phyloP scores from a whole-genome alignment of 2,329 filamentous ascomycete species.

The Teratosphaeria gauchensis region DNA sequence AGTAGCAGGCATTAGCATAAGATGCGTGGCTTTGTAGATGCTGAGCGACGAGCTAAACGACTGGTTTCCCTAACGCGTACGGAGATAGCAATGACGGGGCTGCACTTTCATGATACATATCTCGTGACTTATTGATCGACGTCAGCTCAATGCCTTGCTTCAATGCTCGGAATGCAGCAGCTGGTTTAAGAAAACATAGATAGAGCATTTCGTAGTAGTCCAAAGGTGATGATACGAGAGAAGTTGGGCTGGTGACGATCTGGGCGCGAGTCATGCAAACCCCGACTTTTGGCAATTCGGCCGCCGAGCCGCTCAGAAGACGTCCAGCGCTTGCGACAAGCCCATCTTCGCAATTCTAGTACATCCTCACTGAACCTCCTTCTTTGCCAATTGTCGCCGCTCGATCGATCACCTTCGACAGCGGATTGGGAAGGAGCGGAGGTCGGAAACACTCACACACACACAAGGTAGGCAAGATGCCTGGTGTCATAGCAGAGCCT shows the following conservation, averaged over 20 bases:
- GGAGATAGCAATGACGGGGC: too few species aligned
- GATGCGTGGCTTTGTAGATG: too few species aligned
- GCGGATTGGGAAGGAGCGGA: neutral
- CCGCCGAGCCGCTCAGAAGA: neutral
- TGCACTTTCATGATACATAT: too few species aligned
- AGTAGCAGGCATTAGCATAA: too few species aligned
- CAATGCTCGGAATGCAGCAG: too few species aligned
- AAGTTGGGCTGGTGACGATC: neutral
- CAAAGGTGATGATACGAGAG: neutral
- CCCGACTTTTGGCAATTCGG: neutral
- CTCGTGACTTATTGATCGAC: too few species aligned
- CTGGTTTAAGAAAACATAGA: too few species aligned
- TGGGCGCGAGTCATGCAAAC: neutral
- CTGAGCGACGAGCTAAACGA: too few species aligned
- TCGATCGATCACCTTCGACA: neutral
- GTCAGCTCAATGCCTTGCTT: too few species aligned
- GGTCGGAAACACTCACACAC: neutral
- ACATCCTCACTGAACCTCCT: neutral
- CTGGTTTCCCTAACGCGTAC: too few species aligned
- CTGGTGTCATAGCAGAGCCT: constrained; percentile 25
- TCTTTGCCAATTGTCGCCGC: neutral
- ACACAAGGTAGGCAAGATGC: constrained; percentile 20
- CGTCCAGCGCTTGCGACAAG: neutral
- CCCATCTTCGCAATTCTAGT: neutral
- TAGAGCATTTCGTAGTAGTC: too few species aligned